Conservation (phyloP, 495 filamentous ascomycete genomes). For the Penicillium angulare region DNA sequence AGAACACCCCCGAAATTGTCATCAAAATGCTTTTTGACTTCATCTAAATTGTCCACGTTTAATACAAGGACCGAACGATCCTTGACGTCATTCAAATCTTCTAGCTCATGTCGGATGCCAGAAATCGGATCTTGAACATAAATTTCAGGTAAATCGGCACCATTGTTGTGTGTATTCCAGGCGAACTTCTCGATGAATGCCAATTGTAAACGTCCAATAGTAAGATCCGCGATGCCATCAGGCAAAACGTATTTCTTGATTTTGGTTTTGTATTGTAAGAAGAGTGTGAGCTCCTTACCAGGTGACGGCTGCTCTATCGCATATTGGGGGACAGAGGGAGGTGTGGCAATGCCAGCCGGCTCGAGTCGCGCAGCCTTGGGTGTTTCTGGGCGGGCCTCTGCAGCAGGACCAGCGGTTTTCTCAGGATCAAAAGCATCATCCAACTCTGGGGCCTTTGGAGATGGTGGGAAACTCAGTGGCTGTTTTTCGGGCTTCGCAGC, state of each 20-base stretch:
- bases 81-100: slow-evolving; percentile 93
- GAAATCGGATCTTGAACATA: slow-evolving; percentile 96
- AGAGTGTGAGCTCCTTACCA: slow-evolving; percentile 89
- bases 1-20: slow-evolving; percentile 82
- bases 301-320: slow-evolving; percentile 70
- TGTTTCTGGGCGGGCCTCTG: slow-evolving; percentile 33
- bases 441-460: slow-evolving; percentile 33
- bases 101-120: slow-evolving; percentile 90
- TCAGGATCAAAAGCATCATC: slow-evolving; percentile 46
- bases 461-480: slow-evolving; percentile 33
- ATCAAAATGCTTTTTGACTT: slow-evolving; percentile 95
- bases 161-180: slow-evolving; percentile 95
- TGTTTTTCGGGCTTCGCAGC: slow-evolving; percentile 17
- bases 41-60: slow-evolving; percentile 92
- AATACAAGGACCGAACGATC: slow-evolving; percentile 90
- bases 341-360: slow-evolving; percentile 31
- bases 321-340: slow-evolving; percentile 49
- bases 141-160: slow-evolving; percentile 90
- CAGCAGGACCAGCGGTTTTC: slow-evolving; percentile 43
- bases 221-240: slow-evolving; percentile 78
- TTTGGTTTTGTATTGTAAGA: slow-evolving; percentile 93
- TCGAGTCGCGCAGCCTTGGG: slow-evolving; percentile 29
- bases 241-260: slow-evolving; percentile 93
- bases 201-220: slow-evolving; percentile 82
- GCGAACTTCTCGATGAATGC: slow-evolving; percentile 99